Evolutionary conservation across 2,329 filamentous ascomycete genomes (phyloP), one percentile per base, ranked within the genome.

Genomic region (Talaromyces atroroseus): DNA sequence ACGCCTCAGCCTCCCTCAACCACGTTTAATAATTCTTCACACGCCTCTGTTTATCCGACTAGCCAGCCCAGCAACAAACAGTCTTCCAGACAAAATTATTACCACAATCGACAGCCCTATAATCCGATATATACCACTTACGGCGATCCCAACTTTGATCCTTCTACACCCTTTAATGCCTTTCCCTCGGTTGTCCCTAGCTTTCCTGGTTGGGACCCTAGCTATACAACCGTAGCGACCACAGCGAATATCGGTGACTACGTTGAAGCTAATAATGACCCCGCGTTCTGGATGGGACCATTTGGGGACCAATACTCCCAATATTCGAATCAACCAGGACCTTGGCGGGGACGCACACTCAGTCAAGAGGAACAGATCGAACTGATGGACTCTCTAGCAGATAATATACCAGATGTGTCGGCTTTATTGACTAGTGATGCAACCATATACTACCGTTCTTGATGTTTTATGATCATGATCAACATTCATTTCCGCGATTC

Each of bases 311-410:
- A 77, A 53, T 77, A 77, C 58, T 77, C 74, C 18, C 74, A 76
- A 46, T 77, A 77, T 59, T 73, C 75, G 61, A 73, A 75, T 45
- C 74, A 77, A 47, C 71, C 74, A 11, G 75, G 74, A 56, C 74
- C 73, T 29, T 67, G 74, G 59, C 67, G 81, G 79, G 58, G 84
- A 83, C 64, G 90, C 80, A 79, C 79, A 58, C 76, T 95, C 32
- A 92, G 85, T 58, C 87, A 91, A 61, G 83, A 90, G 65, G 89
- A 95, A 71, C 90, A 94, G 71, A 74, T 86, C 60, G 89, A 95
- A 74, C 76, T 95, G 38, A 90, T 95, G 87, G 84, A 86, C 55
- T 85, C 85, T 49, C 79, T 95, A 34, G 88, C 94, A 70, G 65
- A 74, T 8, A 69, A 88, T 77, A 63, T 77, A 49, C 75, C 75